phyloP scores from a whole-genome alignment of 2,329 filamentous ascomycete species.

The Colletotrichum horii region DNA sequence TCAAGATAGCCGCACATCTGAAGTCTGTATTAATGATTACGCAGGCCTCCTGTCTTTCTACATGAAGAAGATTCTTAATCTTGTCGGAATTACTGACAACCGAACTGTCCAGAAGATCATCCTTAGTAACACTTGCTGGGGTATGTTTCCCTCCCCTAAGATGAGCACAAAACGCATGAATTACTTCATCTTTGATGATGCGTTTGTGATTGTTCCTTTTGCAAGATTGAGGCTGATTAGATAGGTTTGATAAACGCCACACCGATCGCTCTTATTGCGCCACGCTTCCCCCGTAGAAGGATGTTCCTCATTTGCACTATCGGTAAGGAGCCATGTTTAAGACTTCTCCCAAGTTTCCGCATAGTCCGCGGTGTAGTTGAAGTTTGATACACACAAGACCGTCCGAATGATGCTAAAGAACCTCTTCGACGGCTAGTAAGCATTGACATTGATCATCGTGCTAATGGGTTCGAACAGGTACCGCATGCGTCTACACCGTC shows the following conservation, averaged over 20 bases:
- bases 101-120: conserved; percentile 41
- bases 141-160: not conserved
- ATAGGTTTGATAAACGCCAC: conserved; percentile 37
- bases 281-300: conserved; percentile 34
- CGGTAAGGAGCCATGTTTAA: not conserved
- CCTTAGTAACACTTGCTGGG: conserved; percentile 42
- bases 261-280: conserved; percentile 38
- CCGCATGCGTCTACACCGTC: conserved; percentile 38
- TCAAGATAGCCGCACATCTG: conserved; percentile 34
- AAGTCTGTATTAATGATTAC: not conserved
- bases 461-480: conserved; percentile 24
- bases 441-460: not conserved
- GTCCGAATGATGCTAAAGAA: not conserved
- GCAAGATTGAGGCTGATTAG: not conserved
- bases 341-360: not conserved
- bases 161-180: not conserved
- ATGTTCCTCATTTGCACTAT: conserved; percentile 43
- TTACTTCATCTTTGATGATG: not conserved
- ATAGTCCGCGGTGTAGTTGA: not conserved
- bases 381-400: not conserved
- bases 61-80: conserved; percentile 33
- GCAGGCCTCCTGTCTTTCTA: not conserved
- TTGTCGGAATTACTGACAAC: conserved; percentile 42
- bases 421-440: not conserved
- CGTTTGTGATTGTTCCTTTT: not conserved